Conservation (phyloP, 139 green algal species). For the Dunaliella sp. region DNA sequence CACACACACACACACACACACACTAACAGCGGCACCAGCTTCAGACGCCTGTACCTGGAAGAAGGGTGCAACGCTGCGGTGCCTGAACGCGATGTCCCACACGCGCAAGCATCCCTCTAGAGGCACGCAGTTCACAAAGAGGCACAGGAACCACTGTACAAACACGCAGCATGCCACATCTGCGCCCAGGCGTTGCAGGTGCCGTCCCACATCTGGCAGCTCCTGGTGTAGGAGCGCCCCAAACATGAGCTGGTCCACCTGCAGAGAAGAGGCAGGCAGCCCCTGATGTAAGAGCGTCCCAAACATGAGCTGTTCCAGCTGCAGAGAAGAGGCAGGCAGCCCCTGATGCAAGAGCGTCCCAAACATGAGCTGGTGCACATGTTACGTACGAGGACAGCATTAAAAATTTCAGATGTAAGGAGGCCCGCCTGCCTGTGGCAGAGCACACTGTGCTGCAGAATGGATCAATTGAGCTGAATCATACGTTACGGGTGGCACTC, state of each 20-base stretch:
- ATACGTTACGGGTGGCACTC: no score
- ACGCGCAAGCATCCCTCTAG: conserved; percentile 78
- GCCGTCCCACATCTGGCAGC: conserved; percentile 55
- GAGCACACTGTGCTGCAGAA: no score
- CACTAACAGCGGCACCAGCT: background rate
- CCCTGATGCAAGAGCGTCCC: background rate
- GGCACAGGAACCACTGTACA: conserved; percentile 71
- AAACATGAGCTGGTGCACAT: background rate
- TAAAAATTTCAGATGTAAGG: no score
- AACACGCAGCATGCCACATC: conserved; percentile 56
- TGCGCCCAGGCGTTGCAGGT: conserved; percentile 62
- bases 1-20: no score
- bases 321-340: background rate
- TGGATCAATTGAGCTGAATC: no score
- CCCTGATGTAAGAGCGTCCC: conserved; percentile 49
- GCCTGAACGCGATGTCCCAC: conserved; percentile 66
- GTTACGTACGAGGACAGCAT: no score
- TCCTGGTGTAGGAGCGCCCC: conserved; percentile 49
- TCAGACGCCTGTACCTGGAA: conserved; percentile 43
- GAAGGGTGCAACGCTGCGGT: conserved; percentile 43
- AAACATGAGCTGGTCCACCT: conserved; percentile 76
- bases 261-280: conserved; percentile 40
- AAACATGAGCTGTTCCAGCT: conserved; percentile 76
- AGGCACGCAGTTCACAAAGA: conserved; percentile 87
- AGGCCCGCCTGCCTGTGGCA: no score